phyloP scores from a whole-genome alignment of 768 basidiomycete species.

The Lentinula sp. region DNA sequence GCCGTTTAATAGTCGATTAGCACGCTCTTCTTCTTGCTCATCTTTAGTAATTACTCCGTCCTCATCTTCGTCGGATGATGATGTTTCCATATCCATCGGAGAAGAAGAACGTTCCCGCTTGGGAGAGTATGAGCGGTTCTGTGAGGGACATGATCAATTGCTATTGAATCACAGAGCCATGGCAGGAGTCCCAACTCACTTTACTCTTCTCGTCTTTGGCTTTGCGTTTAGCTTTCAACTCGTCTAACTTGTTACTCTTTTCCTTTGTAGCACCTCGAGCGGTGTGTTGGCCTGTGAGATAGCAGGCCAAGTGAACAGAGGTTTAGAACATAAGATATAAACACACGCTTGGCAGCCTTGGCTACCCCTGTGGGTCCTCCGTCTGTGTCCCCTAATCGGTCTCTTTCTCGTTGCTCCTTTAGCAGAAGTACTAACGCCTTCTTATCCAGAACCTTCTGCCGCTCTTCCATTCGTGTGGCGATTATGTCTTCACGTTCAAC shows the following conservation, averaged over 20 bases:
- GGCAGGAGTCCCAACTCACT: slow-evolving; percentile 33
- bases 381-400: slow-evolving; percentile 38
- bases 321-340: background rate
- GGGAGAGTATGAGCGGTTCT: slow-evolving; percentile 51
- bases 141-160: slow-evolving; percentile 4
- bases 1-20: slow-evolving; percentile 38
- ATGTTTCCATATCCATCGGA: slow-evolving; percentile 82
- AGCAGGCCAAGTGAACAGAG: slow-evolving; percentile 5
- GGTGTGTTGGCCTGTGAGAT: slow-evolving; percentile 60
- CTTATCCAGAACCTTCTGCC: slow-evolving; percentile 64
- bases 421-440: slow-evolving; percentile 70
- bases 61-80: slow-evolving; percentile 81
- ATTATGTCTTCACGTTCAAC: slow-evolving; percentile 87
- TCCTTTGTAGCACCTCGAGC: slow-evolving; percentile 73
- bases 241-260: slow-evolving; percentile 73
- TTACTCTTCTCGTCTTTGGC: slow-evolving; percentile 87
- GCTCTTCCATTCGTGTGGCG: slow-evolving; percentile 72
- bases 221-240: slow-evolving; percentile 80
- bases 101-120: slow-evolving; percentile 72
- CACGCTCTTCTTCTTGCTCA: slow-evolving; percentile 70
- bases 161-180: background rate
- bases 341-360: slow-evolving; percentile 74
- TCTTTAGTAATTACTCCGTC: slow-evolving; percentile 73
- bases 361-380: slow-evolving; percentile 37
- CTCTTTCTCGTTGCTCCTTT: slow-evolving; percentile 47